phyloP scores from a whole-genome alignment of 352 stramenopile genomes.

The Thalassiosira mediterranea region DNA sequence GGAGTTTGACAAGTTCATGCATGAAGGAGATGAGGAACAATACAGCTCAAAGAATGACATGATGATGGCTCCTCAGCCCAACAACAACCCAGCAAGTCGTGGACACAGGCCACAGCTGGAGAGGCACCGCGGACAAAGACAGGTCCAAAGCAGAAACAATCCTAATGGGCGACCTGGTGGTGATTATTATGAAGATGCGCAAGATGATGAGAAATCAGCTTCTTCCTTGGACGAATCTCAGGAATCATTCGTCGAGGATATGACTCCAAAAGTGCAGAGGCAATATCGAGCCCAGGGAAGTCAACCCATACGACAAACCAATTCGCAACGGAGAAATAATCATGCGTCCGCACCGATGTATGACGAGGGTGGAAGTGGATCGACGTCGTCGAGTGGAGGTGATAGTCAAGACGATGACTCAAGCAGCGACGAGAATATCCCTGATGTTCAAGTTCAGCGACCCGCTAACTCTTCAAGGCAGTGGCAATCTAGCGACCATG shows the following conservation, averaged over 20 bases:
- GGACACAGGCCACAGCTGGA: neutral
- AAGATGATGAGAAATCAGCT: neutral
- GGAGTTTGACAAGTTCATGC: slow-evolving; percentile 20
- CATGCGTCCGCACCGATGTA: slow-evolving; percentile 4
- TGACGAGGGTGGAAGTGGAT: slow-evolving; percentile 8
- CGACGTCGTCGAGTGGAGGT: too few species aligned
- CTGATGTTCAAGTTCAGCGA: neutral
- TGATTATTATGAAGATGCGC: neutral
- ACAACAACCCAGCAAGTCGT: neutral
- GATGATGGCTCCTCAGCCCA: slow-evolving; percentile 3
- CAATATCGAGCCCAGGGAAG: neutral
- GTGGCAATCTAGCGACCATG: neutral
- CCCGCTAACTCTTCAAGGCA: neutral
- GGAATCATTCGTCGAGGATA: slow-evolving; percentile 37
- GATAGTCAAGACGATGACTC: slow-evolving; percentile 10
- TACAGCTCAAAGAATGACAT: neutral
- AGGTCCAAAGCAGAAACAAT: neutral
- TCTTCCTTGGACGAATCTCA: slow-evolving; percentile 48
- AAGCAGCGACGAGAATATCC: neutral
- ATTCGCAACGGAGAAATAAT: too few species aligned
- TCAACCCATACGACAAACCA: too few species aligned
- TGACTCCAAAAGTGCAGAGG: slow-evolving; percentile 16
- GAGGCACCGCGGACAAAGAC: neutral
- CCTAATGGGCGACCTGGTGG: neutral
- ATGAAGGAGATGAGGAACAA: neutral